Base-by-base conservation (phyloP, 225 moss, liverwort and hornwort species). In the Sphagnum tenellum region DNA sequence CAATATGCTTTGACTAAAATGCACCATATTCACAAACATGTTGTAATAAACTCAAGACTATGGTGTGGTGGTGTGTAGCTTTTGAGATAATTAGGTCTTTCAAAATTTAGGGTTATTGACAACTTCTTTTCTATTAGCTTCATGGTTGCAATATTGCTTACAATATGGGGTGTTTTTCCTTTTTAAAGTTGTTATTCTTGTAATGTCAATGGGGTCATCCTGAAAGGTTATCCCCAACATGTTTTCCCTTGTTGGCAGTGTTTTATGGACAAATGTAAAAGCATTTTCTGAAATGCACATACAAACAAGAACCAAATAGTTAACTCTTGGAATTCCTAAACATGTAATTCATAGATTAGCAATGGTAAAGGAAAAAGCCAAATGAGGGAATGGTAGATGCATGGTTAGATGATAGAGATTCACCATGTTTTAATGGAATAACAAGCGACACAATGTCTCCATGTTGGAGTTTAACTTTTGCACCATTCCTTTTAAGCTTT, bases 231-330 rank as follows among this genome's bases (percentile, higher is more conserved):
- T 50, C 66, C 61, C 47, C 14, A 60, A 53, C 57, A 55, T 69
- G 7, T 44, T 50, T 69, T 51, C 11, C 50, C 56, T 59, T 70
- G 63, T 76, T 48, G 77, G 47, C 13, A 90, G 76, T 69, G 88
- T 93, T 58, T 93, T 83, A 56, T 82, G 93, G 44, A 98, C 86
- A 72, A 89, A 93, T 8, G 90, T 85, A 57, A 90, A 86, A 4
- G 98, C 87, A 71, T 87, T 86, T 64, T 79, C 89, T 87, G 78
- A 54, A 60, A 63, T n/a, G 65, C 62, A 55, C 64, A 74, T 55
- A 59, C 63, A 47, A 62, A 49, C 63, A 65, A 66, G 51, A 5
- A 4, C 6, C 45, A 69, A 45, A 48, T 48, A 4, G 9, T 7
- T 9, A 45, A 9, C 44, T 9, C 4, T 45, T 2, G n/a, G 11